Percentiles rank a stretch among this genome's conserved stretches.
Evolutionary conservation across 805 yeast species (phyloP).

Genomic region (Lipomyces yamadae): DNA sequence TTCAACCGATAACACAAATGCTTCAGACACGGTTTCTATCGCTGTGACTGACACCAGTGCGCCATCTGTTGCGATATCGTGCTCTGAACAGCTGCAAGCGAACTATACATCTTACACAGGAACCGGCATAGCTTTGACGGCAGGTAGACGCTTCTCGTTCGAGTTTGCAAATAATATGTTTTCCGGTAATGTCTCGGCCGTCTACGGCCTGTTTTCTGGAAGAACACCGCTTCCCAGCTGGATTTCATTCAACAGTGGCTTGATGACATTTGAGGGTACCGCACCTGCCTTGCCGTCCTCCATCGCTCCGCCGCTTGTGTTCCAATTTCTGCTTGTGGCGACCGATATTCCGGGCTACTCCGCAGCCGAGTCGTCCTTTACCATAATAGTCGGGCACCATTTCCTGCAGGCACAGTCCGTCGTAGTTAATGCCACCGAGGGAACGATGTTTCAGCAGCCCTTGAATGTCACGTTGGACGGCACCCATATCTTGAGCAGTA

Average conservation of each 20-base stretch:
- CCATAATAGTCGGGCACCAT: constrained; percentile 86
- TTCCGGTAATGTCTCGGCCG: constrained; percentile 61
- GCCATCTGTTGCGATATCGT: constrained; percentile 49
- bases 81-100: constrained; percentile 60
- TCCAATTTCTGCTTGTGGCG: constrained; percentile 73
- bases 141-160: constrained; percentile 69
- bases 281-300: constrained; percentile 86
- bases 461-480: constrained; percentile 62
- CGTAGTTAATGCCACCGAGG: constrained; percentile 70
- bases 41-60: constrained; percentile 64
- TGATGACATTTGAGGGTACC: constrained; percentile 76
- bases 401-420: constrained; percentile 69
- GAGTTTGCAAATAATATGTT: constrained; percentile 69
- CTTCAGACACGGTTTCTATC: constrained; percentile 53
- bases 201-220: constrained; percentile 80
- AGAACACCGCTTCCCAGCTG: constrained; percentile 91
- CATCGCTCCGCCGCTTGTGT: constrained; percentile 84
- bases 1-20: constrained; percentile 50
- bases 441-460: constrained; percentile 59
- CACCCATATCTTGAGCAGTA: constrained; percentile 50
- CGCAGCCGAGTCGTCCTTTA: constrained; percentile 71
- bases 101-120: constrained; percentile 79
- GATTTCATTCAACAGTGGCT: constrained; percentile 68
- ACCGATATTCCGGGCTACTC: constrained; percentile 77
- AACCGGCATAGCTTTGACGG: constrained; percentile 65